A percentile compares a stretch with the other conserved stretches of the same genome.
Evolutionary conservation across 345 rosid genomes (phyloP).

Genomic region (Arabidopsis suecica): DNA sequence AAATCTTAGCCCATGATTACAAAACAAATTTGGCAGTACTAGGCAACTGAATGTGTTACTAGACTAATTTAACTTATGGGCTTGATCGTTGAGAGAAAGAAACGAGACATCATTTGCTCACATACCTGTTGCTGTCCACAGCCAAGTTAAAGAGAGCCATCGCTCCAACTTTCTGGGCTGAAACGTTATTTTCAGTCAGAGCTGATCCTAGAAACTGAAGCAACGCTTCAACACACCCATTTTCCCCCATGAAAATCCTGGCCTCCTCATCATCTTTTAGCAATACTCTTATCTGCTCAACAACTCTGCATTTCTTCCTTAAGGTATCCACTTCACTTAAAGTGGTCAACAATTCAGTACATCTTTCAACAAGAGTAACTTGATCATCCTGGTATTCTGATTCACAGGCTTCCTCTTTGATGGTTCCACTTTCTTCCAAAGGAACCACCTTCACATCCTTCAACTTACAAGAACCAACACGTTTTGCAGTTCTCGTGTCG

Average conservation of each 20-base stretch:
- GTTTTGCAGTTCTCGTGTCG: slow-evolving; percentile 58
- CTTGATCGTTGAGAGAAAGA: not conserved
- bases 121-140: slow-evolving; percentile 88
- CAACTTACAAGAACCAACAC: slow-evolving; percentile 52
- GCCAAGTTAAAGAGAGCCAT: slow-evolving; percentile 97
- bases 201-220: slow-evolving; percentile 70
- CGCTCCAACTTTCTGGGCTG: slow-evolving; percentile 82
- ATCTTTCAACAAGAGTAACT: slow-evolving; percentile 51
- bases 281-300: slow-evolving; percentile 66
- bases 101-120: not conserved
- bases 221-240: slow-evolving; percentile 83
- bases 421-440: slow-evolving; percentile 67
- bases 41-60: not conserved
- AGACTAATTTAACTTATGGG: not conserved
- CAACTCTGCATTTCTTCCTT: slow-evolving; percentile 61
- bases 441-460: slow-evolving; percentile 75
- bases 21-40: not conserved
- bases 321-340: slow-evolving; percentile 61
- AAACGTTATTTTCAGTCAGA: slow-evolving; percentile 50
- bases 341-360: slow-evolving; percentile 54
- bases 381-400: slow-evolving; percentile 53
- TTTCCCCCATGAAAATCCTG: slow-evolving; percentile 79
- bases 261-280: slow-evolving; percentile 95
- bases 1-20: not conserved
- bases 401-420: slow-evolving; percentile 57